Base-by-base conservation (phyloP, 176 grass and related monocot species). In the Chloris gayana region DNA sequence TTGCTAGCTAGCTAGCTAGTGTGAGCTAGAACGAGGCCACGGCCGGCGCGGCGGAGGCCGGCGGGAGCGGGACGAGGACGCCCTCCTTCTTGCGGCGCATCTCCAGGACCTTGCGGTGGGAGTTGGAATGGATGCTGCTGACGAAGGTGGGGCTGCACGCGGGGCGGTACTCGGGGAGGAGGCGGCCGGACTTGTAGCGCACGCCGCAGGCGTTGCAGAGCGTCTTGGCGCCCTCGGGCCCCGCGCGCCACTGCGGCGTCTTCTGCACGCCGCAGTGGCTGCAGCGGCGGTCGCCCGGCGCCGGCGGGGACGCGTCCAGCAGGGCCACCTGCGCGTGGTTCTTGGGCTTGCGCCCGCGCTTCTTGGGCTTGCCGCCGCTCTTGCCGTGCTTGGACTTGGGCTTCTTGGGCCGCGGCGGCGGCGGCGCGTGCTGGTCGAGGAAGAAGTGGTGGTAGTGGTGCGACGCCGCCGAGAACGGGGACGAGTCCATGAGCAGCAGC, bases 161-260 rank as follows among this genome's bases (percentile, higher is more conserved):
- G 12, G 92, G 96, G 0, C 92, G 88, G 84, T 98, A 98, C 88
- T 98, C 96, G 37, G 96, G 96, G 3, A 95, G 82, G 44, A 95
- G 90, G 11, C 96, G 86, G 24, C 96, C 96, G 1, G 92, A 95
- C 90, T 95, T 98, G 81, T 76, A 95, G 1, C 96, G 90, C 10
- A 95, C 95, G 15, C 95, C 95, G 77, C 92, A 98, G 15, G 95
- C 95, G 84, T 98, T 98, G 84, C 92, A 98, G 18, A 98, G 88
- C 19, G 95, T 98, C 78, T 93, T 95, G 34, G 96, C 90, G 62
- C 96, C 92, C 81, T 95, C 92, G 0, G 92, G 96, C 1, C 96
- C 96, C 0, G 90, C 96, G 53, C 96, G 90, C 96, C 96, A 98
- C 84, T 98, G 96, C 0, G 92, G 96, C 8, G 92, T 99, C 84